phyloP scores from a whole-genome alignment of 208 protist genomes.

The Crithidia acanthocephali region DNA sequence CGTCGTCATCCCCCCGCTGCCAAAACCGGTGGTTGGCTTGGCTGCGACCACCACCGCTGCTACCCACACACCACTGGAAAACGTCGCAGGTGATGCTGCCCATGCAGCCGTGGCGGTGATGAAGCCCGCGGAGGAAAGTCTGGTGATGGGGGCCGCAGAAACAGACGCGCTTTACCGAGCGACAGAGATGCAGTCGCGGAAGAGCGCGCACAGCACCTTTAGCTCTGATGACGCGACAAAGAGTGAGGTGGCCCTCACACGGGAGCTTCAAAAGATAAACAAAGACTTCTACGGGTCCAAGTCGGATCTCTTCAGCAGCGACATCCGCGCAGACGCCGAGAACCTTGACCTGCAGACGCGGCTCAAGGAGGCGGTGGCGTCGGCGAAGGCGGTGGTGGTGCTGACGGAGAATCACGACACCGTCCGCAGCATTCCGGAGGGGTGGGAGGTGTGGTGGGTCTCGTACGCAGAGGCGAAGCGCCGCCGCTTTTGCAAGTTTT shows the following conservation, averaged over 20 bases:
- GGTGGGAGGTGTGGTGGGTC: conserved; percentile 80
- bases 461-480: conserved; percentile 60
- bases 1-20: conserved; percentile 48
- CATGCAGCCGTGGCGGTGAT: conserved; percentile 13
- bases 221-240: conserved; percentile 32
- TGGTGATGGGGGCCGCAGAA: neutral
- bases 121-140: neutral
- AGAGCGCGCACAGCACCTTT: conserved; percentile 25
- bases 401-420: conserved; percentile 23
- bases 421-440: conserved; percentile 32
- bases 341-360: conserved; percentile 18
- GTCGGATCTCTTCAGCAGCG: conserved; percentile 13
- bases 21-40: neutral
- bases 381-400: conserved; percentile 32
- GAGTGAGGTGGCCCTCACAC: conserved; percentile 28
- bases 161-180: neutral
- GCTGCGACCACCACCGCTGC: neutral
- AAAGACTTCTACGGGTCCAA: conserved; percentile 32
- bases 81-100: neutral
- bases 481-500: conserved; percentile 65
- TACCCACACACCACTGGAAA: neutral
- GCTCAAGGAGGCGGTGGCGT: conserved; percentile 30
- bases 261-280: conserved; percentile 37
- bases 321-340: conserved; percentile 9
- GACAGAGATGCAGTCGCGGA: conserved; percentile 7